phyloP scores from a whole-genome alignment of 2,329 filamentous ascomycete species.

The Colletotrichum orchidophilum region DNA sequence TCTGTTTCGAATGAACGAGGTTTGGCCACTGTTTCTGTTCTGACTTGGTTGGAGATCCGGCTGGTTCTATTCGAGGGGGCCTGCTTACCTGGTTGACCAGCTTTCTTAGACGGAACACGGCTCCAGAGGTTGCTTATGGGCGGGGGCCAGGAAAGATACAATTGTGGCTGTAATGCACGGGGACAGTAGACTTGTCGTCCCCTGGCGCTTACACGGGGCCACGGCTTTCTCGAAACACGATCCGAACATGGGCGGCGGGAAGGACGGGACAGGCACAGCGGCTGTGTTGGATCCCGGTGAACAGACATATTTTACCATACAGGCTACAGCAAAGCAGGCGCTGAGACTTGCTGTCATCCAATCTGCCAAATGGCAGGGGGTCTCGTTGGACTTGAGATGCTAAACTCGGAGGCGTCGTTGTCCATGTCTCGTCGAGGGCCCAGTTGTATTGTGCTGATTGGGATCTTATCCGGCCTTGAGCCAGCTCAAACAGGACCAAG shows the following conservation, averaged over 20 bases:
- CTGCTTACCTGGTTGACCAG: not conserved
- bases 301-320: not conserved
- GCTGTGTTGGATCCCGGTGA: not conserved
- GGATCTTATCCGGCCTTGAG: too few species aligned
- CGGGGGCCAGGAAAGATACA: not conserved
- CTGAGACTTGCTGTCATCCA: not conserved
- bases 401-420: not conserved
- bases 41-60: not conserved
- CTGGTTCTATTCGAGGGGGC: not conserved
- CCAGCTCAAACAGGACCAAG: not conserved
- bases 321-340: not conserved
- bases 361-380: not conserved
- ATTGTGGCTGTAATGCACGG: not conserved
- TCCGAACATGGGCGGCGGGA: slow-evolving; percentile 19
- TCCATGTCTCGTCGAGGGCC: not conserved
- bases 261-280: slow-evolving; percentile 6
- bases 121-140: not conserved
- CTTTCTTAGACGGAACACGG: not conserved
- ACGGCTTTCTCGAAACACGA: slow-evolving; percentile 15
- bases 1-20: slow-evolving; percentile 11
- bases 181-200: not conserved
- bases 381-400: not conserved
- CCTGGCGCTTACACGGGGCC: slow-evolving; percentile 5
- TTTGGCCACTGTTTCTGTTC: slow-evolving; percentile 1
- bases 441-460: not conserved